Evolutionary conservation across 1,284 basidiomycete genomes (phyloP).

Genomic region (Pholiota adiposa): DNA sequence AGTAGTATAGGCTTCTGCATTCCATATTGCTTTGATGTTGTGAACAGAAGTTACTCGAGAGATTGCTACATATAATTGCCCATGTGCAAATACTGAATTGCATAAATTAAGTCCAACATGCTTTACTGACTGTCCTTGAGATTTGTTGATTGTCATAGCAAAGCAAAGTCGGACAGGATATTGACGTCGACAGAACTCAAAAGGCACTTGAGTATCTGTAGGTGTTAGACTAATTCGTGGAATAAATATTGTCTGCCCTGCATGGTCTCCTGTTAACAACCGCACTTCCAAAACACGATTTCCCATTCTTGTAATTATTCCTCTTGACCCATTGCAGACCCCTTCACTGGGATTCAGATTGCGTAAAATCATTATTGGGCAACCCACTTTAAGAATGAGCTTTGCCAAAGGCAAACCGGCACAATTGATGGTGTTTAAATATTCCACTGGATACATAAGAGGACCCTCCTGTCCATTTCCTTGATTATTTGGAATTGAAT

Average conservation of each 20-base stretch:
- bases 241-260: neutral
- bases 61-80: neutral
- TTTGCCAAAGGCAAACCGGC: neutral
- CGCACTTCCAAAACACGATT: neutral
- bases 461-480: too few species aligned
- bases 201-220: neutral
- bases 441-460: conserved; percentile 13
- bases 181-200: neutral
- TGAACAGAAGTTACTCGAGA: too few species aligned
- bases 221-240: neutral
- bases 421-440: neutral
- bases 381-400: neutral
- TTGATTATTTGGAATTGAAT: too few species aligned
- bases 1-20: too few species aligned
- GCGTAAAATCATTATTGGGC: neutral
- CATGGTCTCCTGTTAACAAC: neutral
- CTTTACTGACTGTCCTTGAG: neutral
- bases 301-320: neutral
- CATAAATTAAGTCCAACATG: neutral
- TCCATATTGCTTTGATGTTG: too few species aligned
- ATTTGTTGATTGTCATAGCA: neutral
- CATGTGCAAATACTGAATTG: neutral
- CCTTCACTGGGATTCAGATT: neutral
- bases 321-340: neutral
- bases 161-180: neutral